phyloP scores from a whole-genome alignment of 331 rosid species.

The Quercus phellos region DNA sequence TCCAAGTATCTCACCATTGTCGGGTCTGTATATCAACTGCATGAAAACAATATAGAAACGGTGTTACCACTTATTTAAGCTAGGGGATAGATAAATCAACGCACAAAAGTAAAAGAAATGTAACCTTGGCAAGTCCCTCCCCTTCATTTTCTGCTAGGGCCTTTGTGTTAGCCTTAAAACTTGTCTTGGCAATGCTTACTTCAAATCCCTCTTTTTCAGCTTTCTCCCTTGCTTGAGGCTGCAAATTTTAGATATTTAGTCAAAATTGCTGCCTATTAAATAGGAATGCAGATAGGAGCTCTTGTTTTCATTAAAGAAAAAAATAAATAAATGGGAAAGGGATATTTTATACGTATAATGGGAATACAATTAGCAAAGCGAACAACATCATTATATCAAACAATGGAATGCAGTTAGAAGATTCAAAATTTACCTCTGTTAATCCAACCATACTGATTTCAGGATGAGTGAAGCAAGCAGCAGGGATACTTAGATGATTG shows the following conservation, averaged over 20 bases:
- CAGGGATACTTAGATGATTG: slow-evolving; percentile 95
- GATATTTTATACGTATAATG: background rate
- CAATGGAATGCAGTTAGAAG: background rate
- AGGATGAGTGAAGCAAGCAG: slow-evolving; percentile 99
- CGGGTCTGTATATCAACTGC: slow-evolving; percentile 97
- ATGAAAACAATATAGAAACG: slow-evolving; percentile 6
- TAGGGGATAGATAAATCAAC: background rate
- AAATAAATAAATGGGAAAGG: background rate
- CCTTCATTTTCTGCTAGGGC: slow-evolving; percentile 99
- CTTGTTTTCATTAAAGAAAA: background rate
- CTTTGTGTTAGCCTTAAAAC: slow-evolving; percentile 99
- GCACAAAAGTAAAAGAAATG: slow-evolving; percentile 14
- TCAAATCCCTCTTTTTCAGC: slow-evolving; percentile 86
- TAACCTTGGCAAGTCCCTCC: slow-evolving; percentile 97
- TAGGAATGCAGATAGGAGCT: background rate
- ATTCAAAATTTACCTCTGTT: slow-evolving; percentile 63
- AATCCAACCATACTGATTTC: slow-evolving; percentile 99
- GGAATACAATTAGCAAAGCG: background rate
- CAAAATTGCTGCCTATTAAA: slow-evolving; percentile 2
- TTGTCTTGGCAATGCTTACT: slow-evolving; percentile 85
- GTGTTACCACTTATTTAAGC: background rate
- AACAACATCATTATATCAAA: background rate
- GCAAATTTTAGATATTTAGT: slow-evolving; percentile 29
- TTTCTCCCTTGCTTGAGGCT: slow-evolving; percentile 99
- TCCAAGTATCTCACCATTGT: slow-evolving; percentile 92